Percentiles rank a stretch among this genome's conserved stretches.
These are phyloP conservation scores for Sphagnum contortum DNA, from an alignment of 225 moss, liverwort and hornwort species.

Conservation along the genomic window DNA sequence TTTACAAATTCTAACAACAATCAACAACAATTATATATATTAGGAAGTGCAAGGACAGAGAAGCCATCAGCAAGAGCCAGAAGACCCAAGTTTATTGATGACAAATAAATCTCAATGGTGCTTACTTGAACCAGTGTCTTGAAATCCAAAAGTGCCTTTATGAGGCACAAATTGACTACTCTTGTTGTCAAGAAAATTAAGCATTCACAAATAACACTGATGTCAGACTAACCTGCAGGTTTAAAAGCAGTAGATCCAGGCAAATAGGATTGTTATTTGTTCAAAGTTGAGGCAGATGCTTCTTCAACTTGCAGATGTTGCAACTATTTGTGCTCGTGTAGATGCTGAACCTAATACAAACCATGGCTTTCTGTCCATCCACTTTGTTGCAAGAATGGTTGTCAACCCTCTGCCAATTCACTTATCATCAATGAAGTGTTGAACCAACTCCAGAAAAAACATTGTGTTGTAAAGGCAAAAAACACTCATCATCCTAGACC, in stretches of 20 bases:
- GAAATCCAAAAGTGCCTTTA: slow-evolving; percentile 87
- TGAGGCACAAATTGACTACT: slow-evolving; percentile 81
- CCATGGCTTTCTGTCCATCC: slow-evolving; percentile 86
- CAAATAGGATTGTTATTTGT: slow-evolving; percentile 37
- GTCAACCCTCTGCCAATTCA: slow-evolving; percentile 65
- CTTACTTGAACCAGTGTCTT: slow-evolving; percentile 69
- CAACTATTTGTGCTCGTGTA: slow-evolving; percentile 78
- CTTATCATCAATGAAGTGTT: not conserved
- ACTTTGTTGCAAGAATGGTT: slow-evolving; percentile 81
- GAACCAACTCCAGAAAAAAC: too few species aligned
- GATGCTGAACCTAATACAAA: slow-evolving; percentile 70
- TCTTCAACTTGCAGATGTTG: slow-evolving; percentile 70
- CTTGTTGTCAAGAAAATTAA: slow-evolving; percentile 95
- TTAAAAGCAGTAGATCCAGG: slow-evolving; percentile 40
- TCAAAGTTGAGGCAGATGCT: slow-evolving; percentile 69
- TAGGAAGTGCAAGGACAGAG: too few species aligned
- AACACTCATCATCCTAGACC: too few species aligned
- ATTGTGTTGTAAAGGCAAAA: too few species aligned
- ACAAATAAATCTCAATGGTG: not conserved
- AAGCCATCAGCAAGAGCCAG: too few species aligned
- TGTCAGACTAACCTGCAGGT: slow-evolving; percentile 41
- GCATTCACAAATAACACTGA: slow-evolving; percentile 86
- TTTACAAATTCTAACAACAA: too few species aligned
- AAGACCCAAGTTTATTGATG: too few species aligned
- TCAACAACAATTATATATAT: too few species aligned